Conservation (phyloP, 2,329 filamentous ascomycete species). For the Fusarium sp. region DNA sequence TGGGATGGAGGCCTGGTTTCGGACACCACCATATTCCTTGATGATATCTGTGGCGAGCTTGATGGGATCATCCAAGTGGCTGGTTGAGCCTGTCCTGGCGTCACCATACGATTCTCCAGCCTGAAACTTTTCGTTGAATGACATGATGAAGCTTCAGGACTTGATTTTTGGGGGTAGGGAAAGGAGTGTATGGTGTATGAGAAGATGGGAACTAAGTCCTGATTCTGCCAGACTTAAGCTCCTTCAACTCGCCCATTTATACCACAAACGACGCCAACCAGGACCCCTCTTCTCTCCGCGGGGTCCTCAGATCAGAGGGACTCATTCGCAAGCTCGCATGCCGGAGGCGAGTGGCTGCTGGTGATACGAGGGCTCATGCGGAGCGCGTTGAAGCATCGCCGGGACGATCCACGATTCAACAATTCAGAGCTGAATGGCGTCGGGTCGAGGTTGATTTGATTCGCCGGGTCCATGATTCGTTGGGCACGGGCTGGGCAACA, state of each 20-base stretch:
- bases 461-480: constrained; percentile 1
- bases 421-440: not conserved
- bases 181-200: not conserved
- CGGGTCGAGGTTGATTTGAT: not conserved
- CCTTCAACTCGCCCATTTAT: constrained; percentile 21
- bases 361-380: not conserved
- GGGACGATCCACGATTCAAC: not conserved
- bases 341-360: constrained; percentile 15
- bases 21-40: constrained; percentile 47
- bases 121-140: constrained; percentile 52
- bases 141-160: constrained; percentile 41
- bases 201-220: not conserved
- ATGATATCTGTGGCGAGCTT: constrained; percentile 51
- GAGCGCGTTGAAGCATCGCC: not conserved
- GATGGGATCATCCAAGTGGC: constrained; percentile 48
- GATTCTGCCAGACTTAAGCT: not conserved
- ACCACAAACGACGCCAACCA: not conserved
- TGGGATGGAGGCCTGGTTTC: constrained; percentile 42
- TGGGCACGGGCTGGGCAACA: constrained; percentile 2
- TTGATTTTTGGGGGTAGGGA: not conserved
- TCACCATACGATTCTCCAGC: constrained; percentile 53
- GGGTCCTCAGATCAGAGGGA: not conserved
- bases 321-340: constrained; percentile 4
- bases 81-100: constrained; percentile 35
- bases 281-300: not conserved